Evolutionary conservation across 1,139 yeast genomes (phyloP).

Genomic region (Martiniozyma asiatica): DNA sequence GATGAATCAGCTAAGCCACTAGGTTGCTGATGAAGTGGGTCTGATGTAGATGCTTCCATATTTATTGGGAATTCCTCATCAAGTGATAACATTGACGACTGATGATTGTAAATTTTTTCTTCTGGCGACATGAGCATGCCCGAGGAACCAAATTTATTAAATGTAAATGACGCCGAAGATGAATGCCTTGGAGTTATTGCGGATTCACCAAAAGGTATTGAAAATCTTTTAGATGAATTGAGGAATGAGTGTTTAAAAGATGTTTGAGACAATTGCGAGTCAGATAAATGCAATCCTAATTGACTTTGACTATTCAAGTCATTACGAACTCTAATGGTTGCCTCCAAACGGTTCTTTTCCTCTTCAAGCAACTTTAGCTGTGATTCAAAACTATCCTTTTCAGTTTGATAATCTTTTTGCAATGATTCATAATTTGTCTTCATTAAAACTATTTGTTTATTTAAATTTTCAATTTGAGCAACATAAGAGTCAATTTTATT

Average conservation of each 20-base stretch:
- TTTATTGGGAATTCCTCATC: too few species aligned
- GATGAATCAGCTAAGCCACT: too few species aligned
- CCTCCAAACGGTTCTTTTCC: conserved; percentile 16
- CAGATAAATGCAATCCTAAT: too few species aligned
- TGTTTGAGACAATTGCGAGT: too few species aligned
- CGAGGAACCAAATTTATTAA: too few species aligned
- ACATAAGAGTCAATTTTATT: conserved; percentile 6
- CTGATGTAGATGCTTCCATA: too few species aligned
- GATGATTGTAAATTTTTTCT: conserved; percentile 13
- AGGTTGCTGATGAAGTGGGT: too few species aligned
- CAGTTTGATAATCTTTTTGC: conserved; percentile 14
- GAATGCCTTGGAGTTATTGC: conserved; percentile 23
- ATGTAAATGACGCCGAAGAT: too few species aligned
- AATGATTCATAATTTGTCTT: conserved; percentile 4
- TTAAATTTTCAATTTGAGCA: conserved; percentile 1
- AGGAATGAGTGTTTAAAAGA: conserved; percentile 13
- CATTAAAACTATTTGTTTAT: conserved; percentile 4
- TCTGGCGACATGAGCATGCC: too few species aligned
- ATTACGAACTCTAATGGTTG: conserved; percentile 10
- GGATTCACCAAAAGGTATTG: conserved; percentile 22
- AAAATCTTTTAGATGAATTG: conserved; percentile 14
- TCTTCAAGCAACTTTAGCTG: conserved; percentile 19
- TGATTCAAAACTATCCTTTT: conserved; percentile 14
- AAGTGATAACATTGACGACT: conserved; percentile 9
- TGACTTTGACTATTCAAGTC: conserved; percentile 6